These are phyloP conservation scores for Tetrahymena borealis DNA, from an alignment of 73 alveolate genomes.

Conservation along the genomic window DNA sequence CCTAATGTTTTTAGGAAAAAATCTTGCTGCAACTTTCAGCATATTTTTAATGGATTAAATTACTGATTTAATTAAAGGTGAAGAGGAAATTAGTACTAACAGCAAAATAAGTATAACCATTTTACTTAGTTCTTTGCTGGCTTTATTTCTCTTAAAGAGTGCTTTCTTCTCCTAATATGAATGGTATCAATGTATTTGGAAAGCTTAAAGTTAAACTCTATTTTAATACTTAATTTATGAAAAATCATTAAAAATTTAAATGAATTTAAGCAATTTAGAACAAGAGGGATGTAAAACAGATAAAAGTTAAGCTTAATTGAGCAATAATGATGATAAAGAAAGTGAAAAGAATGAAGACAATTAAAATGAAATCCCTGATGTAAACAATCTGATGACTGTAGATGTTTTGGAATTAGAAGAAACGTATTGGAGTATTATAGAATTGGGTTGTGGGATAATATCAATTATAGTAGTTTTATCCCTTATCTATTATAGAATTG, in stretches of 20 bases:
- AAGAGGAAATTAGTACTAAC: background rate
- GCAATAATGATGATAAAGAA: background rate
- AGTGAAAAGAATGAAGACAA: slow-evolving; percentile 26
- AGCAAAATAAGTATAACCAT: background rate
- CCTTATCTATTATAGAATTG: slow-evolving; percentile 12
- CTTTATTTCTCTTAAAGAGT: background rate
- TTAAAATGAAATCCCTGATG: slow-evolving; percentile 32
- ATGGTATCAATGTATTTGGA: background rate
- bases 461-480: slow-evolving; percentile 1
- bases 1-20: background rate
- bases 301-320: background rate
- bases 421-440: slow-evolving; percentile 17
- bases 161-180: background rate
- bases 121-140: background rate
- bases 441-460: background rate
- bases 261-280: background rate
- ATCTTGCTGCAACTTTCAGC: background rate
- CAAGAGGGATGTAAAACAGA: background rate
- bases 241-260: background rate
- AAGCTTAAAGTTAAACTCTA: background rate
- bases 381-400: slow-evolving; percentile 25
- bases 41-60: background rate
- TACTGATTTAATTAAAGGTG: background rate
- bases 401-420: slow-evolving; percentile 13
- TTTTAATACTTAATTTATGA: background rate